These are phyloP conservation scores for Saccharomyces hybrid DNA, from an alignment of 1,139 yeast genomes.

Conservation along the genomic window DNA sequence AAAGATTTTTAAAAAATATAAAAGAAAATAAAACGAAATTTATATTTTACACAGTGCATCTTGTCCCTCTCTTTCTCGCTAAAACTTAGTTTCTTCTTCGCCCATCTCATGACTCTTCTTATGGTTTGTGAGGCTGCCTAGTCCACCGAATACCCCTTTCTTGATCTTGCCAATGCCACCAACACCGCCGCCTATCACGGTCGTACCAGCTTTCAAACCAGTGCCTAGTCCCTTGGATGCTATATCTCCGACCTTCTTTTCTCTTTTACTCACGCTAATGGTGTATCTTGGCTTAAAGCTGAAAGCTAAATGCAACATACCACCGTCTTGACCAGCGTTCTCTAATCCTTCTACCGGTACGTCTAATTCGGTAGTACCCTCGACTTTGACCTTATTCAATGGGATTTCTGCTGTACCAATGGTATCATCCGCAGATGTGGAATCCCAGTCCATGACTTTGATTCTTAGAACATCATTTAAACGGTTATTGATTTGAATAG, in stretches of 20 bases:
- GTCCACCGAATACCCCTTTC: conserved; percentile 27
- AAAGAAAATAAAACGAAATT: neutral
- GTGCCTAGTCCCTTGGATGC: conserved; percentile 37
- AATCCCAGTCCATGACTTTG: conserved; percentile 81
- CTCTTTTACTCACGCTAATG: conserved; percentile 30
- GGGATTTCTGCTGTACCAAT: conserved; percentile 62
- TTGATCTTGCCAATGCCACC: conserved; percentile 34
- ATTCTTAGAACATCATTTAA: conserved; percentile 53
- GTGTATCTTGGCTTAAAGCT: conserved; percentile 67
- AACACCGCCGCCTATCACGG: conserved; percentile 38
- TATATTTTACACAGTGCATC: neutral
- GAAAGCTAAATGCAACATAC: conserved; percentile 52
- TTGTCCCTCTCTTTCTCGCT: neutral
- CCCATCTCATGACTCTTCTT: conserved; percentile 7
- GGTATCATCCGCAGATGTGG: conserved; percentile 78
- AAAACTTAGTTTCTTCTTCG: neutral
- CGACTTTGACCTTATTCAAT: conserved; percentile 54
- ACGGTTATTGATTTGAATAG: conserved; percentile 48
- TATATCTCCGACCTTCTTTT: conserved; percentile 33
- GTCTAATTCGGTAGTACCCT: conserved; percentile 46
- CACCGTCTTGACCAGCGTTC: conserved; percentile 49
- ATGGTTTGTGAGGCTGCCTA: conserved; percentile 35
- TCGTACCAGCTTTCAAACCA: conserved; percentile 26
- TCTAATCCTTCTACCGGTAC: conserved; percentile 42
- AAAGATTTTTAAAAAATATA: neutral